Conservation (phyloP, 1,284 basidiomycete species). For the Pyrrhoderma lamaoense region DNA sequence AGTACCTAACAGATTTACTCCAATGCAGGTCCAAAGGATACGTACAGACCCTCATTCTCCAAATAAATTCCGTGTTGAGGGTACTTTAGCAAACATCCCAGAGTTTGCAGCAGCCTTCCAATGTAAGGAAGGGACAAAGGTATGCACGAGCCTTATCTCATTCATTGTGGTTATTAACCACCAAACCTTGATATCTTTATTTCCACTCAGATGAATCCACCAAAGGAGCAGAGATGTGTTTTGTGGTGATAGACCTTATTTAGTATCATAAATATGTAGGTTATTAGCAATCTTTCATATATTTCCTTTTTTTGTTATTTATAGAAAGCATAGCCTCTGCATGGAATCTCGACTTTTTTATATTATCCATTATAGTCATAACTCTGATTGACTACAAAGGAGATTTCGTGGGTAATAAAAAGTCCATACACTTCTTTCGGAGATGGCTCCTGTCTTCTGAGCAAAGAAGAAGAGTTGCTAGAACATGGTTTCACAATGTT, state of each 20-base stretch:
- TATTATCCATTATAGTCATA: too few relatives aligned
- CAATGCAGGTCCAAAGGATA: slow-evolving; percentile 62
- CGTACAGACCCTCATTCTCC: slow-evolving; percentile 88
- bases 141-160: slow-evolving; percentile 26
- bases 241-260: slow-evolving; percentile 9
- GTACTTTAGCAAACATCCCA: slow-evolving; percentile 73
- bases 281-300: too few relatives aligned
- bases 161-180: not conserved
- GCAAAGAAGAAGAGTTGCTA: too few relatives aligned
- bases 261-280: too few relatives aligned
- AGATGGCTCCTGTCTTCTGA: too few relatives aligned
- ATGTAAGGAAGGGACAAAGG: slow-evolving; percentile 64
- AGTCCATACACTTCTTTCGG: too few relatives aligned
- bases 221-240: slow-evolving; percentile 16
- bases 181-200: slow-evolving; percentile 1
- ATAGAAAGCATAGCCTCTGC: too few relatives aligned
- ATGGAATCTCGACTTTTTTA: too few relatives aligned
- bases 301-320: too few relatives aligned
- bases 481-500: too few relatives aligned
- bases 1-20: slow-evolving; percentile 21
- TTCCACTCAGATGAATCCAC: slow-evolving; percentile 21
- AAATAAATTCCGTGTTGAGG: slow-evolving; percentile 69
- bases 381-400: too few relatives aligned
- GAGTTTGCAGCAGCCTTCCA: slow-evolving; percentile 76
- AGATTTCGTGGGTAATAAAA: too few relatives aligned